Conservation (phyloP, 345 rosid species). For the Raphanus sativus region DNA sequence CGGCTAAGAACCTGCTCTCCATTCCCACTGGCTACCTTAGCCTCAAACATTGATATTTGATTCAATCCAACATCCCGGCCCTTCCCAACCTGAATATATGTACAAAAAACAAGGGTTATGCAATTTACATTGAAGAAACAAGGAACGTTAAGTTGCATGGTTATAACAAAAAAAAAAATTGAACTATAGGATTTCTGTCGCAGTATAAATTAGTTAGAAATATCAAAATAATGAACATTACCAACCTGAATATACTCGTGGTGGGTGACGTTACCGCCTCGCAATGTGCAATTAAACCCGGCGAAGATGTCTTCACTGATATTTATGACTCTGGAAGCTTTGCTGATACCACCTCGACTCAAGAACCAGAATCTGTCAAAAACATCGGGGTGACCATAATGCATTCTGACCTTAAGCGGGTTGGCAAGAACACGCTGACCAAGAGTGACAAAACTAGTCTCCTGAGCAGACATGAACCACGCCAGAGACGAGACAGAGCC, state of each 20-base stretch:
- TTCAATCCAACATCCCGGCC: slow-evolving; percentile 93
- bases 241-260: slow-evolving; percentile 92
- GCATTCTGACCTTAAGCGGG: slow-evolving; percentile 88
- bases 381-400: slow-evolving; percentile 93
- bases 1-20: slow-evolving; percentile 94
- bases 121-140: background rate
- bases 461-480: slow-evolving; percentile 94
- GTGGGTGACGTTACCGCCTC: slow-evolving; percentile 93
- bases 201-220: slow-evolving; percentile 4
- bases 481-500: slow-evolving; percentile 95
- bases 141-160: background rate
- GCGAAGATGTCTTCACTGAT: slow-evolving; percentile 96
- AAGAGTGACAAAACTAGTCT: slow-evolving; percentile 80
- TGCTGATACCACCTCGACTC: slow-evolving; percentile 85
- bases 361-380: slow-evolving; percentile 91
- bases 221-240: slow-evolving; percentile 41
- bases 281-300: slow-evolving; percentile 83
- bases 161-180: slow-evolving; percentile 6
- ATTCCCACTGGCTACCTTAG: slow-evolving; percentile 89
- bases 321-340: slow-evolving; percentile 83
- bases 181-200: slow-evolving; percentile 2
- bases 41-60: slow-evolving; percentile 84
- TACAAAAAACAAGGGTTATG: slow-evolving; percentile 8
- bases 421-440: slow-evolving; percentile 94
- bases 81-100: slow-evolving; percentile 77